A percentile compares a stretch with the other conserved stretches of the same genome.
Evolutionary conservation across 192 early-diverging fungal species (phyloP).

Genomic region (Geranomyces variabilis): DNA sequence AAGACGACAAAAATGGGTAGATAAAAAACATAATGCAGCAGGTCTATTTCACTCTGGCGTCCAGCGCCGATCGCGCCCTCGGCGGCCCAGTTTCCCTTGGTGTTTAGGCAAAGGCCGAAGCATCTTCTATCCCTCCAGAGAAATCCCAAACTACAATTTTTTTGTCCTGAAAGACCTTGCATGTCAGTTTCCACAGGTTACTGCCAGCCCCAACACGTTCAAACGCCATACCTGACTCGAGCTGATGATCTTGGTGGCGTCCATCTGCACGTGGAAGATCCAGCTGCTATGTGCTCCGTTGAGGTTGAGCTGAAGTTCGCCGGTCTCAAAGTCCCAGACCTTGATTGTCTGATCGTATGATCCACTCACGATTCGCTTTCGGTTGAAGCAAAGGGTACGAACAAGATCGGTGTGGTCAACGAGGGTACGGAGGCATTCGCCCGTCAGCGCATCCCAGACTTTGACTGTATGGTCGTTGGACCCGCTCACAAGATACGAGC

Average conservation of each 20-base stretch:
- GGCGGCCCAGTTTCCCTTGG: too few species aligned
- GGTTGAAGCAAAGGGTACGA: conserved; percentile 84
- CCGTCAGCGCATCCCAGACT: conserved; percentile 50
- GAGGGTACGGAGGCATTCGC: conserved; percentile 41
- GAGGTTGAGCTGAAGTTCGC: conserved; percentile 74
- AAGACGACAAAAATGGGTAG: too few species aligned
- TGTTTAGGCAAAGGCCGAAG: conserved; percentile 21
- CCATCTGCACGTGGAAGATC: conserved; percentile 97
- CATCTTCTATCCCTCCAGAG: conserved; percentile 21
- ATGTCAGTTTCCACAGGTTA: background rate
- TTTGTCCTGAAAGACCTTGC: conserved; percentile 40
- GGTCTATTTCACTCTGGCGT: too few species aligned
- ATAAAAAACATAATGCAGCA: too few species aligned
- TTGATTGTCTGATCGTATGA: conserved; percentile 93
- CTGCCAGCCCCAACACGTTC: background rate
- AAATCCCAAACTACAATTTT: conserved; percentile 63
- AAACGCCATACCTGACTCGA: conserved; percentile 62
- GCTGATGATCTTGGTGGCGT: conserved; percentile 77
- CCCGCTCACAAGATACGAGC: conserved; percentile 41
- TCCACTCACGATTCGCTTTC: conserved; percentile 82
- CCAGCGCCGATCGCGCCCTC: too few species aligned
- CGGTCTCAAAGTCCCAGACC: conserved; percentile 89
- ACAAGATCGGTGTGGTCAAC: conserved; percentile 87
- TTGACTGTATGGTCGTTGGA: conserved; percentile 54
- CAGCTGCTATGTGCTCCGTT: conserved; percentile 82